Evolutionary conservation across 2,329 filamentous ascomycete species (phyloP), one percentile per base, ranked within the genome.

Genomic region (Byssoonygena ceratinophila): DNA sequence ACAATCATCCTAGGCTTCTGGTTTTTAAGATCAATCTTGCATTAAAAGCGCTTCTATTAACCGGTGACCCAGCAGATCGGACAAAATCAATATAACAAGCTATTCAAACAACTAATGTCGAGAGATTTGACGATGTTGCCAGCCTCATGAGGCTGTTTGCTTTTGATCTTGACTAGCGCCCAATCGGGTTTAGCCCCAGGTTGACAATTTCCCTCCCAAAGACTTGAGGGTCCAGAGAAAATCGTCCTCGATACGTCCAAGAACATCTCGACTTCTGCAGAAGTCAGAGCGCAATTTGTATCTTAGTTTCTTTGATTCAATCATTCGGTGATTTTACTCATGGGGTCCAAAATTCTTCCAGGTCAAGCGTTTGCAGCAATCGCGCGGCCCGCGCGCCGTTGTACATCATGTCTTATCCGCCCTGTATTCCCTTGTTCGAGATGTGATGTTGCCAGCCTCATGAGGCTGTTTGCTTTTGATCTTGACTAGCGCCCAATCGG

Each of bases 401-500:
- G 52, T 36, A 62, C 61, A 51, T 44, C 61, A 57, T 63, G 58
- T 44, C 51, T 59, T 29, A 55, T 49, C 54, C 18, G 52, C 58
- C 51, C 56, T 36, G 45, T 55, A 34, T 11, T 25, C 59, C 59
- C 58, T 57, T 64, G 50, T 63, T 61, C 63, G 49, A n/a, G n/a
- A n/a, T n/a, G 32, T 36, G 32, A 36, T 36, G 32, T 36, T 36
- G 32, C 32, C 14, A 36, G 32, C 12, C 12, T n/a, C 32, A 11
- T 11, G 36, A 40, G 20, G 36, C 11, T 22, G 36, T 40, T 22
- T 40, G 36, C 36, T 40, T 36, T 36, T 36, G 34, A 12, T 7
- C 20, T 23, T 3, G 39, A 25, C 39, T 22, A 39, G 20, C 6
- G 18, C 36, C 34, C 14, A 29, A 49, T 41, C 16, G 1, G 46